Evolutionary conservation across 164 flowering plant genomes (phyloP), one percentile per base, ranked within the genome.

Genomic region (Annona cherimola): DNA sequence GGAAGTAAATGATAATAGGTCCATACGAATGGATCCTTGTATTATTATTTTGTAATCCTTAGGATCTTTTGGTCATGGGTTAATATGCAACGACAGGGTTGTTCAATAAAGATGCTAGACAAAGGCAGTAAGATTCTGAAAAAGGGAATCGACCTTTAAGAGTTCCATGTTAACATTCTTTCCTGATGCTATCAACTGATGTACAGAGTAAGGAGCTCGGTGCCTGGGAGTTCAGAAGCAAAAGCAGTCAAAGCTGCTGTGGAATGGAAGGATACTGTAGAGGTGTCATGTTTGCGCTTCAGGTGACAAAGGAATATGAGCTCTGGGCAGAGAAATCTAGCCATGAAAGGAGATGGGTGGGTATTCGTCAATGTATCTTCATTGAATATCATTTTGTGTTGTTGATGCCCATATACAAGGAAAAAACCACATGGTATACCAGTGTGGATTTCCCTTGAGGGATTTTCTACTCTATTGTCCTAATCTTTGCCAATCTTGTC

Each of bases 181-280:
- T 69, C 16, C 26, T 35, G 5, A 11, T 20, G 35, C 18, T 54
- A 8, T 26, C 5, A 18, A 4, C 8, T 59, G 50, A 16, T 75
- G 70, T 77, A 64, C 59, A 88, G 92, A 83, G 81, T 67, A 75
- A 69, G 54, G 54, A 75, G n/a, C 69, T 90, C 45, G 95, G 95
- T 50, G 74, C 63, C 35, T 90, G 92, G 92, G 85, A 82, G 70
- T 90, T 90, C 69, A 82, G 83, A 79, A 90, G 92, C 86, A 90
- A 88, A 78, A 87, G 90, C 80, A 84, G 75, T 12, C 77, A 87
- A 69, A 76, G 83, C 18, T 71, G 77, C 4, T 78, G 84, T 77
- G 71, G 85, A 69, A 60, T 45, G n/a, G 88, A 78, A 83, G 95
- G 92, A 73, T 77, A 80, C 45, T 88, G 95, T 80, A 86, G 70